phyloP scores from a whole-genome alignment of 371 early-diverging fungal species.

The Lichtheimia hyalospora region DNA sequence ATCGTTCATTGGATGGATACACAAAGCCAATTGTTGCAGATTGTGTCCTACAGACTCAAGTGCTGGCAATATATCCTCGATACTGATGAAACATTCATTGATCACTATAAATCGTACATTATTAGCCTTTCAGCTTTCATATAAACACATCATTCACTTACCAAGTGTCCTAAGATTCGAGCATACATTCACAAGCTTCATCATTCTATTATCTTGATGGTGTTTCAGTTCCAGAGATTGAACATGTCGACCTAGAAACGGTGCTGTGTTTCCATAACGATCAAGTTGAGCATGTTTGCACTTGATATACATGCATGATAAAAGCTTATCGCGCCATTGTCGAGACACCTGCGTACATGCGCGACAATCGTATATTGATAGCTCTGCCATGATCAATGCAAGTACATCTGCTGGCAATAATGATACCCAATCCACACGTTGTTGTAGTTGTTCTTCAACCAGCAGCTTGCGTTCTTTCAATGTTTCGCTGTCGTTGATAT shows the following conservation, averaged over 20 bases:
- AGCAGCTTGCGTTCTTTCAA: background rate
- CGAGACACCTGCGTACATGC: constrained; percentile 1
- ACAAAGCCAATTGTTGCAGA: background rate
- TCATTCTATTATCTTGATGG: too few species aligned
- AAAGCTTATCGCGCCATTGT: background rate
- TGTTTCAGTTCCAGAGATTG: background rate
- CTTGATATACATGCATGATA: background rate
- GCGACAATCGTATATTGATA: background rate
- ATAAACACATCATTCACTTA: background rate
- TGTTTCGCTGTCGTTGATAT: background rate
- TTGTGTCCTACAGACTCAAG: background rate
- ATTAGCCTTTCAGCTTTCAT: background rate
- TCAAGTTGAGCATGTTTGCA: background rate
- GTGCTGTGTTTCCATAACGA: background rate
- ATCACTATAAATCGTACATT: background rate
- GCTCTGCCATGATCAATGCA: background rate
- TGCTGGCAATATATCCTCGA: background rate
- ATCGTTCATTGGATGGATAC: too few species aligned
- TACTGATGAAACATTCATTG: background rate
- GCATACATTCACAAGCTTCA: too few species aligned
- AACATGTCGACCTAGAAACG: background rate
- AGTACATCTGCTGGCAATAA: constrained; percentile 4
- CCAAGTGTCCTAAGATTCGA: background rate
- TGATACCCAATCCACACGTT: background rate
- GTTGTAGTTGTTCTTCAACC: background rate